Conservation (phyloP, 352 stramenopile species). For the Phytophthora meadii region DNA sequence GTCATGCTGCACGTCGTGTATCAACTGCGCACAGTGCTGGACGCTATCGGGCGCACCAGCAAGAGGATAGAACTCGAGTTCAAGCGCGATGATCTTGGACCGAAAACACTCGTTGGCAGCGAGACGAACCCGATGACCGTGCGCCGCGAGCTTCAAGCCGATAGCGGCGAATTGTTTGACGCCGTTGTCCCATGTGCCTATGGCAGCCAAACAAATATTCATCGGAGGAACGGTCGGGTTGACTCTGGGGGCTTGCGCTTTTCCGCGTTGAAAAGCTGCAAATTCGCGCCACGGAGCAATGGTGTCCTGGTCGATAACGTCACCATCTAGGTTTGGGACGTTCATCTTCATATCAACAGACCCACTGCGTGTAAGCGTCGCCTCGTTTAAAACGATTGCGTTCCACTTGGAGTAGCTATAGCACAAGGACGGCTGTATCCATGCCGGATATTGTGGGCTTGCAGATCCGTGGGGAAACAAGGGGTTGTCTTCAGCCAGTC, state of each 20-base stretch:
- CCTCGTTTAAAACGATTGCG: neutral
- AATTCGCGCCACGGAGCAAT: slow-evolving; percentile 18
- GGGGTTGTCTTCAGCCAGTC: neutral
- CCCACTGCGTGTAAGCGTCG: slow-evolving; percentile 9
- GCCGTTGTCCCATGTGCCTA: slow-evolving; percentile 50
- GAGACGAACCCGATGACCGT: slow-evolving; percentile 82
- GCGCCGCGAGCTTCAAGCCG: slow-evolving; percentile 47
- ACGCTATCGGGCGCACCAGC: slow-evolving; percentile 14
- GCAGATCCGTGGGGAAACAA: slow-evolving; percentile 3
- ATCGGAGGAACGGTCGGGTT: slow-evolving; percentile 28
- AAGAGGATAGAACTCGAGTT: slow-evolving; percentile 53
- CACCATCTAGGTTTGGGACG: neutral
- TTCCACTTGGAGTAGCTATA: neutral
- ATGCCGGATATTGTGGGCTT: neutral
- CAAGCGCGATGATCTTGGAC: slow-evolving; percentile 43
- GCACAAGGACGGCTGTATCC: neutral
- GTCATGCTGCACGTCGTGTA: slow-evolving; percentile 29
- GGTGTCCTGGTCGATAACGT: slow-evolving; percentile 6
- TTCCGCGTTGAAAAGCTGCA: slow-evolving; percentile 7
- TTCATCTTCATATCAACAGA: slow-evolving; percentile 3
- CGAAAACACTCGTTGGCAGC: slow-evolving; percentile 73
- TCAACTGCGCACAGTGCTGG: slow-evolving; percentile 20
- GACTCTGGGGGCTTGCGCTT: slow-evolving; percentile 3
- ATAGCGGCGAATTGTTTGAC: slow-evolving; percentile 62
- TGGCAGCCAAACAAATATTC: slow-evolving; percentile 42